Conservation (phyloP, 352 stramenopile genomes). For the Globisporangium polare region DNA sequence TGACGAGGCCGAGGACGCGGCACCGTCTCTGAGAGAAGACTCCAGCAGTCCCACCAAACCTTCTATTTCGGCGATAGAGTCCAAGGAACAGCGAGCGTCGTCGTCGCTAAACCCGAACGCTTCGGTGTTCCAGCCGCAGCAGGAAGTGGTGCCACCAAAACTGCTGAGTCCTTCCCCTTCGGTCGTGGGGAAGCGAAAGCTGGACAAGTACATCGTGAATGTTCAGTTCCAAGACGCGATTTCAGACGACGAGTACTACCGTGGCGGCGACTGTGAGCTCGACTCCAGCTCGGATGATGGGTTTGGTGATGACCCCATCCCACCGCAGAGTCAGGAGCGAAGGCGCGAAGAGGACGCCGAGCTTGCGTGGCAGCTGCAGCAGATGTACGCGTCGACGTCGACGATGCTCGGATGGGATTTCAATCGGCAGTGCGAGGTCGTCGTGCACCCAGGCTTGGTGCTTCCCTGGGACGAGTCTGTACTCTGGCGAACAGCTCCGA, state of each 20-base stretch:
- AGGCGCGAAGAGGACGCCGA: conserved; percentile 39
- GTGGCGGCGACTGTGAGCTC: conserved; percentile 3
- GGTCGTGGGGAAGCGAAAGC: conserved; percentile 53
- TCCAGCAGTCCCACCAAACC: background rate
- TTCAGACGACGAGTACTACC: conserved; percentile 25
- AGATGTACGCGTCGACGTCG: conserved; percentile 71
- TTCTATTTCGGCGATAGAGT: background rate
- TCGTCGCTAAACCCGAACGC: conserved; percentile 59
- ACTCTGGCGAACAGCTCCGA: conserved; percentile 62
- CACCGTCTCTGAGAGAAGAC: background rate
- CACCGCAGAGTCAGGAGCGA: conserved; percentile 13
- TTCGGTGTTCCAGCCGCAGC: conserved; percentile 45
- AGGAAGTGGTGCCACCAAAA: background rate
- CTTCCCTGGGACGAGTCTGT: conserved; percentile 44
- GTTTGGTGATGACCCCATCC: background rate
- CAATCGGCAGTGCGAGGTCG: conserved; percentile 44
- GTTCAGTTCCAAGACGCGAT: conserved; percentile 29
- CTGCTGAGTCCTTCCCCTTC: background rate
- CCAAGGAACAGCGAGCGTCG: conserved; percentile 2
- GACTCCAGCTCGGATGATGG: conserved; percentile 10
- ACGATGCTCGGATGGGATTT: conserved; percentile 80
- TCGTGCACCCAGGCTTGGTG: conserved; percentile 6
- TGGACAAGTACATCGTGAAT: conserved; percentile 66
- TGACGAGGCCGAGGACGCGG: background rate
- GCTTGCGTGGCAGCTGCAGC: conserved; percentile 63